Conservation (phyloP, 2,329 filamentous ascomycete genomes). For the Graphilbum sp. region DNA sequence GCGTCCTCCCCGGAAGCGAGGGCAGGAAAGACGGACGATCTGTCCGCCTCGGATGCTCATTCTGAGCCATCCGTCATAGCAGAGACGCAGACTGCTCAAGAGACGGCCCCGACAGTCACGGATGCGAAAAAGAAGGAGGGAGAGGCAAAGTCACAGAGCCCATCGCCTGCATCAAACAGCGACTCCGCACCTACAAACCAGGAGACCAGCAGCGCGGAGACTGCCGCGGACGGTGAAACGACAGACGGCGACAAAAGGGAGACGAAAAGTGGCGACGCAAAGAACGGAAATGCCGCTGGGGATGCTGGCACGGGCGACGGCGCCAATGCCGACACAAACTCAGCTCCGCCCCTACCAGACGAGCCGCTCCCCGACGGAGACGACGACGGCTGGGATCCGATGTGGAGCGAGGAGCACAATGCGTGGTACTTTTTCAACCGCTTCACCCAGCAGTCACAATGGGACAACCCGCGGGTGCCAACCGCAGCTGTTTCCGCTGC, state of each 20-base stretch:
- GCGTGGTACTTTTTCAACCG: constrained; percentile 76
- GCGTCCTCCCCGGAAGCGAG: neutral
- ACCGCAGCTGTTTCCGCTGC: constrained; percentile 13
- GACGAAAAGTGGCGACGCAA: neutral
- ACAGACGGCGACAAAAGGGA: too few species aligned
- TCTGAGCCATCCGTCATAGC: too few species aligned
- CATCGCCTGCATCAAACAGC: too few species aligned
- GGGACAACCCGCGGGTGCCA: constrained; percentile 69
- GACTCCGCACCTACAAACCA: too few species aligned
- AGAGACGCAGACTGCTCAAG: too few species aligned
- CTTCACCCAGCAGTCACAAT: constrained; percentile 57
- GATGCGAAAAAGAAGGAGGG: too few species aligned
- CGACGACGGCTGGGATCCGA: constrained; percentile 62
- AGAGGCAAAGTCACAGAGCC: too few species aligned
- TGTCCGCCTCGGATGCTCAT: neutral
- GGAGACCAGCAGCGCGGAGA: too few species aligned
- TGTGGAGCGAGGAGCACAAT: constrained; percentile 53
- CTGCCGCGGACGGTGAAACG: too few species aligned
- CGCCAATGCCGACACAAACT: neutral
- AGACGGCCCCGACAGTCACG: too few species aligned
- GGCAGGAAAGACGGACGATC: neutral
- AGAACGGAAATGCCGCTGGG: too few species aligned
- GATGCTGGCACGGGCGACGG: too few species aligned
- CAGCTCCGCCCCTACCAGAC: constrained; percentile 21
- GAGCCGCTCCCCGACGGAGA: constrained; percentile 32